Conservation (phyloP, 1,139 yeast genomes). For the Yamadazyma trypodendri region DNA sequence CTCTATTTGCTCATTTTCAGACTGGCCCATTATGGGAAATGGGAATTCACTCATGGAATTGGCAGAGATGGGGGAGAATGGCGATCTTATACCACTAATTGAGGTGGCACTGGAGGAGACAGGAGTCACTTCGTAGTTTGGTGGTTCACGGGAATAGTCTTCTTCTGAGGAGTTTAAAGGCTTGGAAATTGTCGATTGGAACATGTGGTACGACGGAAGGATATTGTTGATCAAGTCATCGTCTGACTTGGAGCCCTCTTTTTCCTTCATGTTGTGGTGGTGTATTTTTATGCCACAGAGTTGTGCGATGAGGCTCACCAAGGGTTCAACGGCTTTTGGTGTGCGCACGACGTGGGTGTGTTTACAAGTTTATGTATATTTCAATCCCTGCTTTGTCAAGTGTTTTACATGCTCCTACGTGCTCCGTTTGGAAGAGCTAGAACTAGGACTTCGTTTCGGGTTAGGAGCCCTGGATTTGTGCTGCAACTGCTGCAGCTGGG, state of each 20-base stretch:
- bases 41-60: conserved; percentile 14
- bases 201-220: conserved; percentile 49
- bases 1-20: conserved; percentile 28
- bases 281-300: no score
- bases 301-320: conserved; percentile 1
- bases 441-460: background rate
- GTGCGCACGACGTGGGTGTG: no score
- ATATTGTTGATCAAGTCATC: conserved; percentile 40
- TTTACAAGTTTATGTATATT: no score
- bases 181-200: conserved; percentile 43
- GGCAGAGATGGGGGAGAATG: conserved; percentile 14
- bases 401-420: no score
- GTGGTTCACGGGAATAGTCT: conserved; percentile 43
- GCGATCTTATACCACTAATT: conserved; percentile 19
- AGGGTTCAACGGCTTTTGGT: no score
- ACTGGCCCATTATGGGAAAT: conserved; percentile 15
- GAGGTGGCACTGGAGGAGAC: conserved; percentile 22
- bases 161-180: conserved; percentile 39
- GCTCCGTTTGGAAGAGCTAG: background rate
- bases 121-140: conserved; percentile 42
- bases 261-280: no score
- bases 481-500: conserved; percentile 1
- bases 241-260: conserved; percentile 12
- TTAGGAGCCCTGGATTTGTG: background rate
- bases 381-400: no score